Percentiles rank a stretch among this genome's conserved stretches.
phyloP scores from a whole-genome alignment of 179 eudicot species.

The Beta lomatogona region DNA sequence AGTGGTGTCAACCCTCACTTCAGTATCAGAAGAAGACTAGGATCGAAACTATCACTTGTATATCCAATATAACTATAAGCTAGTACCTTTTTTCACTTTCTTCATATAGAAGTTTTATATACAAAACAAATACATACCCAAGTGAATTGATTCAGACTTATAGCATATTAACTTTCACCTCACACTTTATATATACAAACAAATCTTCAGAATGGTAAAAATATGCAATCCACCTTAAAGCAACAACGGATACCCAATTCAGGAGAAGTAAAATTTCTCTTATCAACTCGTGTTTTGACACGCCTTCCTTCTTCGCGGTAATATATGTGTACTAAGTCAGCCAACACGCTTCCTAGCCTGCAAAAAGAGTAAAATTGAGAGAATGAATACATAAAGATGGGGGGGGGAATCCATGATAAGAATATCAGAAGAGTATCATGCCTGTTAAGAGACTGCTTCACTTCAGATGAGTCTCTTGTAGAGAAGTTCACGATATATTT shows the following conservation, averaged over 20 bases:
- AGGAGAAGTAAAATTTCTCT: slow-evolving; percentile 58
- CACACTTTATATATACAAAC: not conserved
- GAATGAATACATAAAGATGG: slow-evolving; percentile 2
- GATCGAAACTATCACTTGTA: not conserved
- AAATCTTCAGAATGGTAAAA: not conserved
- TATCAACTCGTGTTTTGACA: slow-evolving; percentile 77
- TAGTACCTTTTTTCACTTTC: not conserved
- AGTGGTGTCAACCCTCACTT: not conserved
- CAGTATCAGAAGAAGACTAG: too few relatives aligned
- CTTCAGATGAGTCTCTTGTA: slow-evolving; percentile 48
- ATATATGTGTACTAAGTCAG: slow-evolving; percentile 66
- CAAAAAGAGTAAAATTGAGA: slow-evolving; percentile 25
- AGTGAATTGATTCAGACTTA: not conserved
- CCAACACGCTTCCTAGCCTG: slow-evolving; percentile 70
- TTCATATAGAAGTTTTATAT: not conserved
- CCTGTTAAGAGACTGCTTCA: slow-evolving; percentile 79
- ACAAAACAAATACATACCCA: not conserved
- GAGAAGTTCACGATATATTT: slow-evolving; percentile 61
- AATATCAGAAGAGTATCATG: slow-evolving; percentile 31
- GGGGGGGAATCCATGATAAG: not conserved
- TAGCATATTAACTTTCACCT: slow-evolving; percentile 1
- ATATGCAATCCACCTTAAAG: slow-evolving; percentile 59
- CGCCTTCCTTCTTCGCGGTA: slow-evolving; percentile 91
- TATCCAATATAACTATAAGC: not conserved
- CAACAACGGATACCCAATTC: slow-evolving; percentile 86